phyloP scores from a whole-genome alignment of 345 rosid genomes.

The Melaleuca quinquenervia region DNA sequence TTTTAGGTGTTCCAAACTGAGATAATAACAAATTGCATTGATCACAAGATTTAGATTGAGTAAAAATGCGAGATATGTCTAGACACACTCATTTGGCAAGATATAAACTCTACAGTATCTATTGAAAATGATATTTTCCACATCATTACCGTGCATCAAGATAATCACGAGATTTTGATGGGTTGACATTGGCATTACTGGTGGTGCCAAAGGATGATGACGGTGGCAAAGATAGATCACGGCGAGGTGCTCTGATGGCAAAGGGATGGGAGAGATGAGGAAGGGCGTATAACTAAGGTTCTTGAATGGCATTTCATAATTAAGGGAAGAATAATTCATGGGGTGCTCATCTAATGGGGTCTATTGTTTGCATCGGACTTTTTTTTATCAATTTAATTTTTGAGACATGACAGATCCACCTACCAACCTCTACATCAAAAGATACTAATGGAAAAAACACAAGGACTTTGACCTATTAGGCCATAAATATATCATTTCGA shows the following conservation, averaged over 20 bases:
- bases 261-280: background rate
- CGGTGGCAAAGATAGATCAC: background rate
- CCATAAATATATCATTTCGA: background rate
- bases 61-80: too few relatives aligned
- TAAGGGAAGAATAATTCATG: background rate
- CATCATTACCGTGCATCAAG: too few relatives aligned
- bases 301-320: background rate
- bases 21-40: too few relatives aligned
- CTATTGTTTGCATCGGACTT: accelerated
- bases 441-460: background rate
- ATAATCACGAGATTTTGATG: too few relatives aligned
- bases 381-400: background rate
- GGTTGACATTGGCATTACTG: background rate
- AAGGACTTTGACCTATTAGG: background rate
- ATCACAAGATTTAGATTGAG: too few relatives aligned
- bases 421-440: background rate
- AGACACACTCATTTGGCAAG: too few relatives aligned
- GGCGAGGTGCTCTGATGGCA: background rate
- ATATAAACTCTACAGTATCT: too few relatives aligned
- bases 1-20: too few relatives aligned
- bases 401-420: background rate
- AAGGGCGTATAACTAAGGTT: background rate
- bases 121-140: too few relatives aligned
- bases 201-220: background rate
- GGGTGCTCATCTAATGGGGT: accelerated